These are phyloP conservation scores for Trichoderma sp. DNA, from an alignment of 2,329 filamentous ascomycete genomes.

Conservation along the genomic window DNA sequence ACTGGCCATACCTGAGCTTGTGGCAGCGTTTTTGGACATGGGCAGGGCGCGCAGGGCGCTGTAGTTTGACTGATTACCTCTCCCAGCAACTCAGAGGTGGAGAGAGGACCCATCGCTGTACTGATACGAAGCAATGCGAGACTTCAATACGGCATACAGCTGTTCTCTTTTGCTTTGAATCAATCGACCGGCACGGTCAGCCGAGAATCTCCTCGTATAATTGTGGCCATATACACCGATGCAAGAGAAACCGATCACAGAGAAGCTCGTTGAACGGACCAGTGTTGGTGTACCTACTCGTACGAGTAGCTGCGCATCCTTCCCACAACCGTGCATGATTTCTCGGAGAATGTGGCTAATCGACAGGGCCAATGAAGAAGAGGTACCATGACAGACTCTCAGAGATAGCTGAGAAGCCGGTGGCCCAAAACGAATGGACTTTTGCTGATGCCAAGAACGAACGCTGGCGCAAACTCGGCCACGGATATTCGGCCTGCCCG, in stretches of 20 bases:
- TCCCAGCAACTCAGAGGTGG: background rate
- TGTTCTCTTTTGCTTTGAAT: too few relatives aligned
- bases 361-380: background rate
- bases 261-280: background rate
- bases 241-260: background rate
- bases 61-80: background rate
- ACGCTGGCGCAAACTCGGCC: background rate
- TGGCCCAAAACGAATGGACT: background rate
- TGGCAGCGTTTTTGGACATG: background rate
- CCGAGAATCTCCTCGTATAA: background rate
- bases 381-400: background rate
- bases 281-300: background rate
- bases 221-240: background rate
- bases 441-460: conserved; percentile 2
- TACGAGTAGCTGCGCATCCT: background rate
- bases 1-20: background rate
- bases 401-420: background rate
- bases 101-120: background rate
- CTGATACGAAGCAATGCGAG: background rate
- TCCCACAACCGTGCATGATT: background rate
- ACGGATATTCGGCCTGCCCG: background rate
- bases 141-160: background rate
- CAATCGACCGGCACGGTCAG: background rate
- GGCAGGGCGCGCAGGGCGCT: background rate
- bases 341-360: background rate